A percentile compares a stretch with the other conserved stretches of the same genome.
These are phyloP conservation scores for Stylosanthes scabra DNA, from an alignment of 331 rosid genomes.

Conservation along the genomic window DNA sequence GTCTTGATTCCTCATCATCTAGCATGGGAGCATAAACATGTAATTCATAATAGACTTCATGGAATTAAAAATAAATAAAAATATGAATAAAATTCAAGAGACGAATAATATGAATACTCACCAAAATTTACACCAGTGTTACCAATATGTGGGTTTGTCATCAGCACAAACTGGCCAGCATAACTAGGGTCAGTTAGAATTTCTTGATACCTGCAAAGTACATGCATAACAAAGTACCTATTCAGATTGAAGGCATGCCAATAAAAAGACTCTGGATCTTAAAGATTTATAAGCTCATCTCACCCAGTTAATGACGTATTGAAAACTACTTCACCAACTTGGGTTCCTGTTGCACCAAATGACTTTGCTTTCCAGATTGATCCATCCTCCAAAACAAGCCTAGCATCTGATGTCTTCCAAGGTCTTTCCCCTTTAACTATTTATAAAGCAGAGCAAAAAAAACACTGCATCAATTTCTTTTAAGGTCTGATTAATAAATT, in stretches of 20 bases:
- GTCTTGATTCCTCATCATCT: slow-evolving; percentile 88
- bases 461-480: slow-evolving; percentile 23
- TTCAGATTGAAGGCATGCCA: background rate
- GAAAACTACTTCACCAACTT: slow-evolving; percentile 96
- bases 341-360: slow-evolving; percentile 93
- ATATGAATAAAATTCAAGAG: slow-evolving; percentile 16
- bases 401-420: slow-evolving; percentile 80
- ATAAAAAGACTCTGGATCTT: background rate
- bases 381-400: slow-evolving; percentile 80
- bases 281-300: slow-evolving; percentile 27
- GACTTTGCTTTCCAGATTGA: slow-evolving; percentile 87
- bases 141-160: slow-evolving; percentile 97
- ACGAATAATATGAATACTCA: slow-evolving; percentile 34
- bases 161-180: slow-evolving; percentile 94
- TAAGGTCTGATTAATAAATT: background rate
- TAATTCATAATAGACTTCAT: no score
- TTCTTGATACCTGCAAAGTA: slow-evolving; percentile 83
- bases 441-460: background rate
- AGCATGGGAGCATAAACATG: slow-evolving; percentile 29
- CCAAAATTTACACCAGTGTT: slow-evolving; percentile 94
- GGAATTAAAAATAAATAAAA: no score
- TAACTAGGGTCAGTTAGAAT: slow-evolving; percentile 95
- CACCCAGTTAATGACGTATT: slow-evolving; percentile 94
- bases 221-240: slow-evolving; percentile 20
- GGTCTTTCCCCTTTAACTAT: slow-evolving; percentile 64